These are phyloP conservation scores for Omphalea diandra DNA, from an alignment of 441 rosid genomes.

Conservation along the genomic window DNA sequence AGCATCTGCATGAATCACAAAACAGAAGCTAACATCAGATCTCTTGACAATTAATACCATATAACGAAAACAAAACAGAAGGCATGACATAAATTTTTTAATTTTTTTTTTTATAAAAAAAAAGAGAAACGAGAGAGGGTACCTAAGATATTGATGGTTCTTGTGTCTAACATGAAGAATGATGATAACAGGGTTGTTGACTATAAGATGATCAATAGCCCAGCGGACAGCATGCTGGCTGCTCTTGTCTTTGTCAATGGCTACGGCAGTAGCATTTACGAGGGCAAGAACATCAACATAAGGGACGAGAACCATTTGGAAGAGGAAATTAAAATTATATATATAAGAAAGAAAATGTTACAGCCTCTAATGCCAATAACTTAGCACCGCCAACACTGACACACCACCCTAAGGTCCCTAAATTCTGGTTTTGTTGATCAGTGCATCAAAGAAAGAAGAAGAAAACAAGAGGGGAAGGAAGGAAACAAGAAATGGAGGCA, in stretches of 20 bases:
- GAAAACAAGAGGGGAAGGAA: neutral
- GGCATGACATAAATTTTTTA: neutral
- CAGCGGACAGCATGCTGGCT: slow-evolving; percentile 82
- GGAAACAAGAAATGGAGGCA: neutral
- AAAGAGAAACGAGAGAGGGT: slow-evolving; percentile 37
- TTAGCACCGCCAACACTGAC: neutral
- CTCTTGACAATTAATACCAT: too few species aligned
- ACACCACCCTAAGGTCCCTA: neutral
- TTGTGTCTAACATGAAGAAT: slow-evolving; percentile 63
- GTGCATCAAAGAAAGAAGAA: too few species aligned
- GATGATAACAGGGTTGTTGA: slow-evolving; percentile 38
- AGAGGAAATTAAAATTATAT: neutral
- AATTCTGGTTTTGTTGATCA: neutral
- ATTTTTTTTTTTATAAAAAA: neutral
- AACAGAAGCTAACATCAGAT: neutral
- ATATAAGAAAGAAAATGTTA: neutral
- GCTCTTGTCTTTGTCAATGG: slow-evolving; percentile 77
- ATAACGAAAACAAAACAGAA: neutral
- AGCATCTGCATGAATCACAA: slow-evolving; percentile 26
- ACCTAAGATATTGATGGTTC: slow-evolving; percentile 56
- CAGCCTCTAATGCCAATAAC: neutral
- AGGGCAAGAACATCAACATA: slow-evolving; percentile 28
- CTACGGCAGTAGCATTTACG: slow-evolving; percentile 53
- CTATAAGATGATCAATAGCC: slow-evolving; percentile 67
- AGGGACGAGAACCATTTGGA: slow-evolving; percentile 36